These are phyloP conservation scores for Paraurostyla sp. DNA, from an alignment of 73 alveolate species.

Conservation along the genomic window DNA sequence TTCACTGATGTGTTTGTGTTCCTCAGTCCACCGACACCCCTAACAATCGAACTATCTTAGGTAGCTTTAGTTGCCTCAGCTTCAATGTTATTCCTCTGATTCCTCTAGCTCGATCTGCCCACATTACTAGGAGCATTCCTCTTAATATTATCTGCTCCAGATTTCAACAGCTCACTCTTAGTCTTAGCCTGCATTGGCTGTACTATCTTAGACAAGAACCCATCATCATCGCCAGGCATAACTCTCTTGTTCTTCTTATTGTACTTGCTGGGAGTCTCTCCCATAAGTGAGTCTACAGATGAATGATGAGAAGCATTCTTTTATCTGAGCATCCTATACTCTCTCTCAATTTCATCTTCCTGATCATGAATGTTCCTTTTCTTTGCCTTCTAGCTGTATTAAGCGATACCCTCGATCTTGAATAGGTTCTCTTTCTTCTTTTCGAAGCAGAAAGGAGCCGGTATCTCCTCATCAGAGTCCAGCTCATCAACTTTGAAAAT, in stretches of 20 bases:
- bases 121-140: not conserved
- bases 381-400: not conserved
- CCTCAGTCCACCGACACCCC: not conserved
- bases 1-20: not conserved
- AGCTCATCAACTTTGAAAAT: constrained; percentile 68
- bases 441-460: constrained; percentile 69
- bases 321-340: constrained; percentile 14
- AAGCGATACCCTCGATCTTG: constrained; percentile 13
- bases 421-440: constrained; percentile 13
- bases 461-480: constrained; percentile 73
- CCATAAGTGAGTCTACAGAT: constrained; percentile 65
- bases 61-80: not conserved
- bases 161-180: constrained; percentile 14
- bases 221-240: constrained; percentile 54
- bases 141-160: not conserved
- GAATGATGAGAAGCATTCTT: constrained; percentile 20
- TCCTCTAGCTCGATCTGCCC: not conserved
- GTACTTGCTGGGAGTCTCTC: constrained; percentile 65
- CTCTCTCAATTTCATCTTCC: constrained; percentile 56
- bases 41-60: not conserved
- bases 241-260: constrained; percentile 60
- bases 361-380: constrained; percentile 23
- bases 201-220: constrained; percentile 24
- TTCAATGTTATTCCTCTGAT: not conserved
- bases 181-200: constrained; percentile 64